phyloP scores from a whole-genome alignment of 1,284 basidiomycete genomes.

The Moesziomyces parantarcticus region DNA sequence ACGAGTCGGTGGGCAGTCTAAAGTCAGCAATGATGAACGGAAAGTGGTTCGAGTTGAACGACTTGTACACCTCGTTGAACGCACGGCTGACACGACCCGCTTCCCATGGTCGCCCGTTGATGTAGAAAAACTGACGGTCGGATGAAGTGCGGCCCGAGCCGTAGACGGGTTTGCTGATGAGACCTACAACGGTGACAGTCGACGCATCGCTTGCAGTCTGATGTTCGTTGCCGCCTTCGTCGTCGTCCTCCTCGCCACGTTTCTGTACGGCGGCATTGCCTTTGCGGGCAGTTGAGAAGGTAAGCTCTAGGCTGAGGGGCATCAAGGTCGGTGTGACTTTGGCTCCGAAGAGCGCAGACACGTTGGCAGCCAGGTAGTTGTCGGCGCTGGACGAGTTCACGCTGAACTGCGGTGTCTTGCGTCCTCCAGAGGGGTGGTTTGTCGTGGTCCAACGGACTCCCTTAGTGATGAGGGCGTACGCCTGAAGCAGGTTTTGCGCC shows the following conservation, averaged over 20 bases:
- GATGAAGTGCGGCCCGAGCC: slow-evolving; percentile 75
- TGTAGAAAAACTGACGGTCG: slow-evolving; percentile 91
- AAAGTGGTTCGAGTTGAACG: slow-evolving; percentile 51
- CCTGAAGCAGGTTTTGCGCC: slow-evolving; percentile 81
- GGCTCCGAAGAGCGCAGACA: slow-evolving; percentile 84
- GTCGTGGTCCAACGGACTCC: slow-evolving; percentile 81
- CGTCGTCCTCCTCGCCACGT: slow-evolving; percentile 1
- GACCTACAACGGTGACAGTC: slow-evolving; percentile 75
- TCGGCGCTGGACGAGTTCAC: slow-evolving; percentile 76
- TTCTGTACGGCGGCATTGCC: slow-evolving; percentile 1
- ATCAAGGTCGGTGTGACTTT: slow-evolving; percentile 81
- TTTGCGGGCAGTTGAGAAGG: slow-evolving; percentile 20
- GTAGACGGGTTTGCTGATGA: slow-evolving; percentile 81
- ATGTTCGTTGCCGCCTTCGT: background rate
- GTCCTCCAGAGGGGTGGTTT: slow-evolving; percentile 78
- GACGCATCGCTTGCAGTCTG: slow-evolving; percentile 28
- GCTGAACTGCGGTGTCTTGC: slow-evolving; percentile 78
- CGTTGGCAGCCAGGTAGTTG: slow-evolving; percentile 73
- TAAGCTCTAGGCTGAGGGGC: slow-evolving; percentile 74
- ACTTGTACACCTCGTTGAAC: slow-evolving; percentile 65
- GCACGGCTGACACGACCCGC: slow-evolving; percentile 65
- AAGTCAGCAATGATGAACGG: slow-evolving; percentile 89
- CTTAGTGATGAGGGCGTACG: slow-evolving; percentile 82
- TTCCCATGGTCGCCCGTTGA: slow-evolving; percentile 91
- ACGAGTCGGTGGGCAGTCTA: slow-evolving; percentile 80